A percentile compares a stretch with the other conserved stretches of the same genome.
phyloP scores from a whole-genome alignment of 1,284 basidiomycete species.

The Phellinidium pouzarii region DNA sequence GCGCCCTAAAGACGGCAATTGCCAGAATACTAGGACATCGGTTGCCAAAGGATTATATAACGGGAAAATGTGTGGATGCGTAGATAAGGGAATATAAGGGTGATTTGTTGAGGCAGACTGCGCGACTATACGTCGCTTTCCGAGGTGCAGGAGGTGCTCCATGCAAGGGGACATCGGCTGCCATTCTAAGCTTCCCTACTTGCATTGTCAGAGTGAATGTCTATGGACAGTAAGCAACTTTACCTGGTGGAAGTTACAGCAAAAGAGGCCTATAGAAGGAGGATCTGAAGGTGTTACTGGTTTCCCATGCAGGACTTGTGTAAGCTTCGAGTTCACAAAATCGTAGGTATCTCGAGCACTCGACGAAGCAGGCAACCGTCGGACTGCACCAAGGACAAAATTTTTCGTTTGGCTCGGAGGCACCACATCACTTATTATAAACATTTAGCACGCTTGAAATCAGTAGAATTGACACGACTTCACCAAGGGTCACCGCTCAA shows the following conservation, averaged over 20 bases:
- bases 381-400: conserved; percentile 37
- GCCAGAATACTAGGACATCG: conserved; percentile 73
- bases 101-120: conserved; percentile 39
- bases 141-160: conserved; percentile 42
- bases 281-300: conserved; percentile 38
- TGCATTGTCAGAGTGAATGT: conserved; percentile 20
- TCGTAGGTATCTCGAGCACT: conserved; percentile 36
- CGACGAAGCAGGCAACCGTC: conserved; percentile 31
- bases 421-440: conserved; percentile 40
- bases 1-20: conserved; percentile 48
- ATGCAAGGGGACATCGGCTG: conserved; percentile 28
- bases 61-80: conserved; percentile 64
- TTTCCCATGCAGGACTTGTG: conserved; percentile 47
- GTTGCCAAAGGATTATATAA: conserved; percentile 68
- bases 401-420: conserved; percentile 39
- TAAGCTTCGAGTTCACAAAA: conserved; percentile 48
- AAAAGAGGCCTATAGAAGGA: conserved; percentile 49
- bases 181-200: conserved; percentile 20
- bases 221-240: not conserved
- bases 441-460: not conserved
- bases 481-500: conserved; percentile 3
- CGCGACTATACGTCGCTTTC: conserved; percentile 38
- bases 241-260: conserved; percentile 46
- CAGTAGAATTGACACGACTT: not conserved
- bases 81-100: conserved; percentile 52